Evolutionary conservation across 148 eudicot species (phyloP).

Genomic region (Beta vulgaris): DNA sequence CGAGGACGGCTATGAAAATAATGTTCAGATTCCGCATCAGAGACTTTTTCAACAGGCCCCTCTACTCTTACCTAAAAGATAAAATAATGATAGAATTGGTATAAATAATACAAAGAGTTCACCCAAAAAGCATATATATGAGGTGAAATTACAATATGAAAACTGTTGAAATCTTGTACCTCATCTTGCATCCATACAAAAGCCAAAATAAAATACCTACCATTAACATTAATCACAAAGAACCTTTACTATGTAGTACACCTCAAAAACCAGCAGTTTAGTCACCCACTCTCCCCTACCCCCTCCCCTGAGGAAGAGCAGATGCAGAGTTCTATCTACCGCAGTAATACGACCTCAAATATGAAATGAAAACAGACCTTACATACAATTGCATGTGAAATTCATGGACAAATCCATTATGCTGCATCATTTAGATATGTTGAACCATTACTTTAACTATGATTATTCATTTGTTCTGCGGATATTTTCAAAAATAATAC

Average conservation of each 20-base stretch:
- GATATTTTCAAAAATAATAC: too few relatives aligned
- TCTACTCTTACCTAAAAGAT: slow-evolving; percentile 77
- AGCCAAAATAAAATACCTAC: not conserved
- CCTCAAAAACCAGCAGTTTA: not conserved
- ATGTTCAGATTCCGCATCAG: slow-evolving; percentile 84
- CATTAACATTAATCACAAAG: not conserved
- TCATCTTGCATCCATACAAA: not conserved
- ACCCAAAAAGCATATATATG: not conserved
- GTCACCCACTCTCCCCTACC: not conserved
- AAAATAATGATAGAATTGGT: not conserved
- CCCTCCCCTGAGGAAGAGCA: not conserved
- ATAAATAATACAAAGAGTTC: not conserved
- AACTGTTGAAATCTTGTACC: not conserved
- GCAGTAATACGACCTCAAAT: not conserved
- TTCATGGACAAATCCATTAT: not conserved
- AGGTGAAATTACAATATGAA: not conserved
- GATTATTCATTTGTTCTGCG: too few relatives aligned
- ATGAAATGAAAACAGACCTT: not conserved
- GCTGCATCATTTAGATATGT: not conserved
- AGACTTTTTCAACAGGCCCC: slow-evolving; percentile 78
- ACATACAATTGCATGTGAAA: not conserved
- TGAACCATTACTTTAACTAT: not conserved
- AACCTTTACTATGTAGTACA: not conserved
- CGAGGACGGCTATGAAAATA: slow-evolving; percentile 97
- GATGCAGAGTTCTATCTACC: not conserved